Conservation (phyloP, 257 asterid species). For the Petunia secreta region DNA sequence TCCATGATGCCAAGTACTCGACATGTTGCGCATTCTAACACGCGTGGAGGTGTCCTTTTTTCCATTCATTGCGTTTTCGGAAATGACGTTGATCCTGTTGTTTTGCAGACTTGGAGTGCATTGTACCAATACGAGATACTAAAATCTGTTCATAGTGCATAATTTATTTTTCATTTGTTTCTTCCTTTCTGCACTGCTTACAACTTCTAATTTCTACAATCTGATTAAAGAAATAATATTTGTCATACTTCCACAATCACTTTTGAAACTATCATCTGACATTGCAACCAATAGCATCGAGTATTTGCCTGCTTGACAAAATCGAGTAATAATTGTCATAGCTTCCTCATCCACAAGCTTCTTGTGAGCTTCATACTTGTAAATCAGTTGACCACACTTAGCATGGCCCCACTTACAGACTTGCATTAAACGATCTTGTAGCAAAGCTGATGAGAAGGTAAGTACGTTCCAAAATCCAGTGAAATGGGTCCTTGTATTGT, state of each 20-base stretch:
- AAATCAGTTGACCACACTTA: not conserved
- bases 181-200: not conserved
- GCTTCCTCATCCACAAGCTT: not conserved
- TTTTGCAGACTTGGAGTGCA: constrained; percentile 20
- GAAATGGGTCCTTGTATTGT: not conserved
- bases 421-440: not conserved
- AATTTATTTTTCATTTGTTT: constrained; percentile 7
- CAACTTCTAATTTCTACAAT: not conserved
- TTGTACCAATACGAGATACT: constrained; percentile 21
- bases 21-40: constrained; percentile 10
- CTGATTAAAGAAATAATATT: constrained; percentile 2
- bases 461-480: not conserved
- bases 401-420: not conserved
- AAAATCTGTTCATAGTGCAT: constrained; percentile 27
- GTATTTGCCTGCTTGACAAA: not conserved
- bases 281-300: not conserved
- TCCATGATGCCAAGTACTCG: not conserved
- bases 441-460: not conserved
- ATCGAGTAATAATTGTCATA: not conserved
- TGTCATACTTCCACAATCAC: constrained; percentile 1
- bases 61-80: not conserved
- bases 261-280: not conserved
- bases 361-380: not conserved
- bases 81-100: not conserved
- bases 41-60: not conserved